Percentiles rank a stretch among this genome's conserved stretches.
phyloP scores from a whole-genome alignment of 306 rosid genomes.

The Rosa persica region DNA sequence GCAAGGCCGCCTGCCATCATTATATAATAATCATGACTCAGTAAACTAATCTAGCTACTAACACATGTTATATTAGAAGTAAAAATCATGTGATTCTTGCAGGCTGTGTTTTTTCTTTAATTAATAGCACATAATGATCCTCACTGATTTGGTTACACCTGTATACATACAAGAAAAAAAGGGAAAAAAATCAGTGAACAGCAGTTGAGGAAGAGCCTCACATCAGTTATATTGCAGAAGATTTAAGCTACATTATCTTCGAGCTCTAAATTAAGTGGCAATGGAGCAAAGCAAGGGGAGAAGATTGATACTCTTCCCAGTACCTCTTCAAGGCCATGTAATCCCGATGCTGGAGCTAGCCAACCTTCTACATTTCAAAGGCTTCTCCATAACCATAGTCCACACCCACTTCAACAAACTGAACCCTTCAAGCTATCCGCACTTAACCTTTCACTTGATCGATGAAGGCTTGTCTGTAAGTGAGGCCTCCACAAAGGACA shows the following conservation, averaged over 20 bases:
- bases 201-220: neutral
- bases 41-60: no score
- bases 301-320: neutral
- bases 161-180: no score
- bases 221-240: neutral
- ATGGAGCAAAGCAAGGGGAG: neutral
- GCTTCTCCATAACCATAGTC: constrained; percentile 2
- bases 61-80: no score
- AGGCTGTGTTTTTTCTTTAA: no score
- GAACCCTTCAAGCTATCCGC: neutral
- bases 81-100: no score
- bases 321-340: constrained; percentile 1
- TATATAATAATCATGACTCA: no score
- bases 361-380: neutral
- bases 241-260: neutral
- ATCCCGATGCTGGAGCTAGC: neutral
- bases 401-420: neutral
- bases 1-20: no score
- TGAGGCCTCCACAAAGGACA: neutral
- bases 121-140: no score
- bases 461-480: neutral
- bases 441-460: neutral
- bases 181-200: no score
- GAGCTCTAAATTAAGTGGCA: neutral
- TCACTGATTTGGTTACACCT: no score